Percentiles rank a stretch among this genome's conserved stretches.
Evolutionary conservation across 192 early-diverging fungal species (phyloP).

Genomic region (Lunasporangiospora selenospora): DNA sequence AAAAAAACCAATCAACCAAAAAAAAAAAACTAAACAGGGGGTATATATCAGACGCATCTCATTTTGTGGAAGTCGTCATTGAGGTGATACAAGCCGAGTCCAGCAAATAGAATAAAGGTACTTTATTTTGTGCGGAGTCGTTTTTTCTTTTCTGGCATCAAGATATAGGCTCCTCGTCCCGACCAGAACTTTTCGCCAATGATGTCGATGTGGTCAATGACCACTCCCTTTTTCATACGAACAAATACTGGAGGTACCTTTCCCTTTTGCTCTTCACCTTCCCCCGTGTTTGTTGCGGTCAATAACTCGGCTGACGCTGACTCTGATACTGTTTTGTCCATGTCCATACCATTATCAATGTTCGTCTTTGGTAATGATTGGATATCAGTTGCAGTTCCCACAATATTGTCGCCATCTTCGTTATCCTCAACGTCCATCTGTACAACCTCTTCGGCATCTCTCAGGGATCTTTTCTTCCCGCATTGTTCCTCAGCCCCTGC

Average conservation of each 20-base stretch:
- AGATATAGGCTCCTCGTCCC: conserved; percentile 46
- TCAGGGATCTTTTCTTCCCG: too few relatives aligned
- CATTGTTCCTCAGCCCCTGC: too few relatives aligned
- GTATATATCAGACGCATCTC: too few relatives aligned
- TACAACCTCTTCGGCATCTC: too few relatives aligned
- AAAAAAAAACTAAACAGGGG: too few relatives aligned
- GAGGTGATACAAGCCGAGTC: not conserved
- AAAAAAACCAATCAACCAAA: too few relatives aligned
- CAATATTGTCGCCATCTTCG: conserved; percentile 17
- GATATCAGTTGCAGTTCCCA: conserved; percentile 9
- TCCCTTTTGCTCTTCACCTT: too few relatives aligned
- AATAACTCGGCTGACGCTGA: too few relatives aligned
- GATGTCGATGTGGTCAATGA: conserved; percentile 71
- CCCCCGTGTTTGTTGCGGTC: not conserved
- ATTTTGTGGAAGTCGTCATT: not conserved
- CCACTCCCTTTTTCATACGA: conserved; percentile 63
- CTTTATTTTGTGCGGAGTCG: conserved; percentile 14
- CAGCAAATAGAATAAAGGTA: not conserved
- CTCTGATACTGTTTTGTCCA: too few relatives aligned
- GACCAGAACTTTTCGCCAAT: conserved; percentile 80
- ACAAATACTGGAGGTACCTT: conserved; percentile 24
- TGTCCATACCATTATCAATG: too few relatives aligned
- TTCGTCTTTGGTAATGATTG: too few relatives aligned
- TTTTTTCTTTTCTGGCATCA: conserved; percentile 43
- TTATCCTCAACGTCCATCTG: conserved; percentile 22